A percentile compares a stretch with the other conserved stretches of the same genome.
phyloP scores from a whole-genome alignment of 495 filamentous ascomycete genomes.

The Letharia columbiana region DNA sequence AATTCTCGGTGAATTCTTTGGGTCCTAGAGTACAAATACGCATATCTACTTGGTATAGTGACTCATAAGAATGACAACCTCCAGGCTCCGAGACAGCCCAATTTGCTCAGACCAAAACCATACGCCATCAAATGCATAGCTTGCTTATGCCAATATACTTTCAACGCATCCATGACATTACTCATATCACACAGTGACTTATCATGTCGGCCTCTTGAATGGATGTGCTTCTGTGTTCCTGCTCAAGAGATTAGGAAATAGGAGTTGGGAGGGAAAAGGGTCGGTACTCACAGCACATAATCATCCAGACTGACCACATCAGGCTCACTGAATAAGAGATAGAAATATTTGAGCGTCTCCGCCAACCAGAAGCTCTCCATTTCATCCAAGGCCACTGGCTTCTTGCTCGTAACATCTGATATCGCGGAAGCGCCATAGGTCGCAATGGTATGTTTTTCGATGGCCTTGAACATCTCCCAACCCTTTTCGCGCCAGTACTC shows the following conservation, averaged over 20 bases:
- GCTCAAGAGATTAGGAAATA: constrained; percentile 15
- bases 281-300: constrained; percentile 60
- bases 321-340: constrained; percentile 63
- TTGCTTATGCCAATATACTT: constrained; percentile 4
- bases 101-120: not conserved
- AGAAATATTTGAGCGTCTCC: constrained; percentile 78
- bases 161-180: not conserved
- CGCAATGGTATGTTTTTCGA: constrained; percentile 57
- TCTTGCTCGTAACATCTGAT: constrained; percentile 55
- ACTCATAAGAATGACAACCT: not conserved
- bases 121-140: constrained; percentile 11
- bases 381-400: constrained; percentile 34
- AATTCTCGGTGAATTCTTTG: not conserved
- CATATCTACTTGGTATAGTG: not conserved
- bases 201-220: constrained; percentile 38
- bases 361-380: constrained; percentile 61
- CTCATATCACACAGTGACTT: not conserved
- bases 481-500: constrained; percentile 71
- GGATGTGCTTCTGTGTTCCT: constrained; percentile 52
- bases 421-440: constrained; percentile 65
- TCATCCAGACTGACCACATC: constrained; percentile 71
- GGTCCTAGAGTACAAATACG: not conserved
- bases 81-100: not conserved
- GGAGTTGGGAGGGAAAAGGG: not conserved
- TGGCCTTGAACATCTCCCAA: constrained; percentile 81